Evolutionary conservation across 495 filamentous ascomycete species (phyloP).

Genomic region (Penicillium maclennaniae): DNA sequence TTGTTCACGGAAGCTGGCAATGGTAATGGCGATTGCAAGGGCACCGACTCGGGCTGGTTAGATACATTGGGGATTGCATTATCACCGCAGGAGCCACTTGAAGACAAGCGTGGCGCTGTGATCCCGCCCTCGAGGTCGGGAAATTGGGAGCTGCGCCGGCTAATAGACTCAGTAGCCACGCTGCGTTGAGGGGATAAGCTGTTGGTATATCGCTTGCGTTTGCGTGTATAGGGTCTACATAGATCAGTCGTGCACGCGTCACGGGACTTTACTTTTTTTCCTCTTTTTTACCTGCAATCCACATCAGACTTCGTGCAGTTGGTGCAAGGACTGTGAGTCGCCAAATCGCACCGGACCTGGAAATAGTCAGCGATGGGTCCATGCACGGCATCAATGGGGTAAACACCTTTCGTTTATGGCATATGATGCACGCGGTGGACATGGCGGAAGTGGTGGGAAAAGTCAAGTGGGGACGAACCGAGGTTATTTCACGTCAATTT

Average conservation of each 20-base stretch:
- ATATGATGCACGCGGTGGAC: slow-evolving; percentile 30
- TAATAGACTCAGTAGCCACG: slow-evolving; percentile 13
- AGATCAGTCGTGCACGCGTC: not conserved
- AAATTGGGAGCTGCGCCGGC: slow-evolving; percentile 20
- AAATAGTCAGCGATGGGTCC: not conserved
- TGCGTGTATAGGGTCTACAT: slow-evolving; percentile 25
- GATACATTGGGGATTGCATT: not conserved
- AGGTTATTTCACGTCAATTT: slow-evolving; percentile 6
- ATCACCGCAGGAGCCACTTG: slow-evolving; percentile 2
- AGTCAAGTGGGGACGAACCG: slow-evolving; percentile 18
- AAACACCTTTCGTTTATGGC: slow-evolving; percentile 28
- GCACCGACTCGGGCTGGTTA: not conserved
- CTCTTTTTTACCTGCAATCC: slow-evolving; percentile 23
- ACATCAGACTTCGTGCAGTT: slow-evolving; percentile 28
- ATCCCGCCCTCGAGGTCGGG: slow-evolving; percentile 15
- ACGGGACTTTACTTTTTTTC: not conserved
- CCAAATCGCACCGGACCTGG: slow-evolving; percentile 27
- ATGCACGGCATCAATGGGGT: not conserved
- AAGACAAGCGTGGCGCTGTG: slow-evolving; percentile 1
- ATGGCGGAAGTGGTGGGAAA: slow-evolving; percentile 19
- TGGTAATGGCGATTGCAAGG: not conserved
- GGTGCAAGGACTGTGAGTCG: slow-evolving; percentile 28
- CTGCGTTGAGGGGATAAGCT: slow-evolving; percentile 24
- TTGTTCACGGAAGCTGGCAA: not conserved
- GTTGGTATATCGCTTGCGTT: slow-evolving; percentile 30